Evolutionary conservation across 768 basidiomycete genomes (phyloP).

Genomic region (Phylloporus rhodoxanthus): DNA sequence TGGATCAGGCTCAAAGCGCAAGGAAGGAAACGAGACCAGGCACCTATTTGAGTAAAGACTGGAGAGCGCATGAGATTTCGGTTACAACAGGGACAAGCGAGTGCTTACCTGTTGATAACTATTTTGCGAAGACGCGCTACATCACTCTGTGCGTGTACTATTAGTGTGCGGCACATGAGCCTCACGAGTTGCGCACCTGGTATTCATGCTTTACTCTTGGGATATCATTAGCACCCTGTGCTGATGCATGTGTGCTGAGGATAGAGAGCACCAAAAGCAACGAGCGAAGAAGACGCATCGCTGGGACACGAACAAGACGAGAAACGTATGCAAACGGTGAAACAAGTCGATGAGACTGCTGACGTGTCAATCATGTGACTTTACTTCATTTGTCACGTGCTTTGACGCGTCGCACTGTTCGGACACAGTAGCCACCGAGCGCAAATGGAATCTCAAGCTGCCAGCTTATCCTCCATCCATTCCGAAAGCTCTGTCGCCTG

Average conservation of each 20-base stretch:
- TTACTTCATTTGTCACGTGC: constrained; percentile 19
- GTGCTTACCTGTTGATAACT: constrained; percentile 75
- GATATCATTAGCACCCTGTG: constrained; percentile 39
- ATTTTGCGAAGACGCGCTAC: constrained; percentile 89
- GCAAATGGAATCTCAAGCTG: too few relatives aligned
- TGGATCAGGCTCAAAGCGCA: constrained; percentile 1
- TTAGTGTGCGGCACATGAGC: background rate
- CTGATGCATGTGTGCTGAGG: constrained; percentile 41
- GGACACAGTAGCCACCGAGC: too few relatives aligned
- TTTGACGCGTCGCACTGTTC: background rate
- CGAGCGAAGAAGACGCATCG: constrained; percentile 56
- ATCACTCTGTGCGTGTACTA: constrained; percentile 59
- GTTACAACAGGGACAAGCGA: background rate
- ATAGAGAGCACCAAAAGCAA: constrained; percentile 44
- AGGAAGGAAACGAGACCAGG: constrained; percentile 7
- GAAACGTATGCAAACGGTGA: background rate
- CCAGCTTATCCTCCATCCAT: background rate
- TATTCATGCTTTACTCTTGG: constrained; percentile 62
- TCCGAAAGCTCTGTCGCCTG: background rate
- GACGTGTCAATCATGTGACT: constrained; percentile 47
- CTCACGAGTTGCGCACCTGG: constrained; percentile 44
- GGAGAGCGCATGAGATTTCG: constrained; percentile 13
- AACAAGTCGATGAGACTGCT: constrained; percentile 21
- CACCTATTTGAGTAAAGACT: constrained; percentile 83
- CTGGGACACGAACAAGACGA: constrained; percentile 4